These are phyloP conservation scores for Dendrobium catenatum DNA, from an alignment of 106 monocot genomes.

Conservation along the genomic window DNA sequence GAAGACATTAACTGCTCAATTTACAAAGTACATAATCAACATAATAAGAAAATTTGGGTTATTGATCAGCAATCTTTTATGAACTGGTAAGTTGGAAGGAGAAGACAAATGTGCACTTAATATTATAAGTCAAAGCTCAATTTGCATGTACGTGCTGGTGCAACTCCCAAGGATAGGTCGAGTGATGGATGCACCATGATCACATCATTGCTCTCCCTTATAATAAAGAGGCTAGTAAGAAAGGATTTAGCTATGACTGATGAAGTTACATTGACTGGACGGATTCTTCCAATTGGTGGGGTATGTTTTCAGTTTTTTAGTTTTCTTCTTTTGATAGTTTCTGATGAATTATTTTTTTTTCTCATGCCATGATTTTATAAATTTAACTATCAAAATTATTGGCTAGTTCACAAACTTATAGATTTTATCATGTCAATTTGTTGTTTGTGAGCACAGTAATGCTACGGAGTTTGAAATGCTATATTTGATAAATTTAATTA, in stretches of 20 bases:
- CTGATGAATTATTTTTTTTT: neutral
- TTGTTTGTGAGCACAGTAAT: neutral
- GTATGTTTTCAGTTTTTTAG: conserved; percentile 30
- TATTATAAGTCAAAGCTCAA: too few relatives aligned
- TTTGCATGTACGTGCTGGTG: conserved; percentile 28
- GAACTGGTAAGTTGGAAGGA: too few relatives aligned
- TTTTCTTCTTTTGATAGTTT: neutral
- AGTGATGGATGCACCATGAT: conserved; percentile 99
- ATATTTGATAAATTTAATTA: neutral
- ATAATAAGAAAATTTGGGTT: too few relatives aligned
- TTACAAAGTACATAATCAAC: conserved; percentile 56
- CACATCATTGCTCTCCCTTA: conserved; percentile 86
- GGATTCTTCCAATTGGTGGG: conserved; percentile 94
- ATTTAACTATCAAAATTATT: neutral
- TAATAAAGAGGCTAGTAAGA: conserved; percentile 56
- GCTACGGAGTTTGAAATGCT: neutral
- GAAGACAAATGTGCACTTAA: too few relatives aligned
- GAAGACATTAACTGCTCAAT: conserved; percentile 29
- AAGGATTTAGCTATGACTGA: conserved; percentile 94
- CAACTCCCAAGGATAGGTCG: conserved; percentile 94
- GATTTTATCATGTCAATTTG: neutral
- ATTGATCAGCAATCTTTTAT: too few relatives aligned
- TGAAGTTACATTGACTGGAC: conserved; percentile 87
- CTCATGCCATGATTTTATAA: neutral
- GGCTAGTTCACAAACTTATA: neutral